A percentile compares a stretch with the other conserved stretches of the same genome.
Conservation (phyloP, 345 rosid genomes). For the Murraya paniculata region DNA sequence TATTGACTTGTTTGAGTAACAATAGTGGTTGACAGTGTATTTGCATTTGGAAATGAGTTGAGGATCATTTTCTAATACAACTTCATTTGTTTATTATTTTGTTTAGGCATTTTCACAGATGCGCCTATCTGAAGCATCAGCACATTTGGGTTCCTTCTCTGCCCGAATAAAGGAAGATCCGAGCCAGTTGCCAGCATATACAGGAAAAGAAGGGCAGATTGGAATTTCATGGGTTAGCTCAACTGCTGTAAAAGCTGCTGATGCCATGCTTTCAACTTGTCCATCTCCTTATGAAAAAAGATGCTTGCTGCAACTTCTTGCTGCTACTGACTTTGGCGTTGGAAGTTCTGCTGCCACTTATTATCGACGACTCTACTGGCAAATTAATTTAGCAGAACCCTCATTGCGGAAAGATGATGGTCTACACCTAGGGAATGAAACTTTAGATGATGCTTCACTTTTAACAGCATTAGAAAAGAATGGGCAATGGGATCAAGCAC, state of each 20-base stretch:
- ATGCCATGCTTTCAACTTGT: conserved; percentile 81
- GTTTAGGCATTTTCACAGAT: conserved; percentile 92
- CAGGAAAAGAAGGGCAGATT: conserved; percentile 59
- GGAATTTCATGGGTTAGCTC: conserved; percentile 82
- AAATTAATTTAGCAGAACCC: conserved; percentile 95
- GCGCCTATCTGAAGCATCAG: conserved; percentile 97
- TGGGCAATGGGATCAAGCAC: conserved; percentile 96
- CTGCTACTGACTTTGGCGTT: conserved; percentile 92
- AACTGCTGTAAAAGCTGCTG: conserved; percentile 88
- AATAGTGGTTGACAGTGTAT: neutral
- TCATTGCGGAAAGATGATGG: conserved; percentile 60
- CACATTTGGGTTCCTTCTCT: conserved; percentile 94
- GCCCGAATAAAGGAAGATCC: conserved; percentile 85
- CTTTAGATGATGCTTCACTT: conserved; percentile 90
- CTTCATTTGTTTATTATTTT: conserved; percentile 2
- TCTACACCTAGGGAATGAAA: conserved; percentile 75
- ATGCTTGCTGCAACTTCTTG: conserved; percentile 89
- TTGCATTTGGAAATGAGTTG: neutral
- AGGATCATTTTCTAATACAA: conserved; percentile 9
- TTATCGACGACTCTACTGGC: conserved; percentile 82
- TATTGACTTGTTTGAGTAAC: neutral
- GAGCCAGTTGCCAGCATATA: conserved; percentile 44
- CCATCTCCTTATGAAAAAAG: conserved; percentile 96
- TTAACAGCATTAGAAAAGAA: conserved; percentile 75
- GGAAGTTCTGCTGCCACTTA: conserved; percentile 77